Conservation (phyloP, 129 eudicot species). For the Heracleum sosnowskyi region DNA sequence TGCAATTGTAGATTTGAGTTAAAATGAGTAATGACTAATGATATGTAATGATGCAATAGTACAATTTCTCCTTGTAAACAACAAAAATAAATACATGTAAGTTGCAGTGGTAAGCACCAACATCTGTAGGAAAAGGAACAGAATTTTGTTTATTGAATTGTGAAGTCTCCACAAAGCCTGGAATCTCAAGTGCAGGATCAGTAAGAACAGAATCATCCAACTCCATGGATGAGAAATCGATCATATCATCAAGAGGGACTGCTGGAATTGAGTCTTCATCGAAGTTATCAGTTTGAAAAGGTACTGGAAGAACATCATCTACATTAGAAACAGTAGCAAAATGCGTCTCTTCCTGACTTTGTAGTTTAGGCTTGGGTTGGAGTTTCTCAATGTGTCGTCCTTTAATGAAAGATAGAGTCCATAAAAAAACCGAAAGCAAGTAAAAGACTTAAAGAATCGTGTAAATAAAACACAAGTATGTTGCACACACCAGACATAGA, state of each 20-base stretch:
- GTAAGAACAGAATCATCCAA: conserved; percentile 24
- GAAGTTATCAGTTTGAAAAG: conserved; percentile 29
- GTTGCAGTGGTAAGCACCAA: conserved; percentile 8
- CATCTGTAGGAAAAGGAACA: conserved; percentile 27
- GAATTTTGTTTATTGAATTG: conserved; percentile 25
- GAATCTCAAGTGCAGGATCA: conserved; percentile 29
- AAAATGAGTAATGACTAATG: neutral
- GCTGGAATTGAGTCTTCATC: conserved; percentile 24
- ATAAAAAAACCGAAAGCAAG: conserved; percentile 4
- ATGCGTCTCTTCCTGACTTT: conserved; percentile 22
- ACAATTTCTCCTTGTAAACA: neutral
- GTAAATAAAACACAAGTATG: conserved; percentile 2
- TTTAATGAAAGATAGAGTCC: conserved; percentile 14
- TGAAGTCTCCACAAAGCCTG: conserved; percentile 26
- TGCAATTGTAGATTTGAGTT: neutral
- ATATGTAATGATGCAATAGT: neutral
- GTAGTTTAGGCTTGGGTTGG: conserved; percentile 58
- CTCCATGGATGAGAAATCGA: conserved; percentile 41
- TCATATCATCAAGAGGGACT: conserved; percentile 32
- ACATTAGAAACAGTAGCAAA: conserved; percentile 20
- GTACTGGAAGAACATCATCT: conserved; percentile 21
- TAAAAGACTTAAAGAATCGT: neutral
- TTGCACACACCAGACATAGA: conserved; percentile 41
- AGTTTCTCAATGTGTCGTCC: conserved; percentile 38
- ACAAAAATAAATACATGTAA: conserved; percentile 1